A percentile compares a stretch with the other conserved stretches of the same genome.
Evolutionary conservation across 192 early-diverging fungal species (phyloP).

Genomic region (Coemansia sp.): DNA sequence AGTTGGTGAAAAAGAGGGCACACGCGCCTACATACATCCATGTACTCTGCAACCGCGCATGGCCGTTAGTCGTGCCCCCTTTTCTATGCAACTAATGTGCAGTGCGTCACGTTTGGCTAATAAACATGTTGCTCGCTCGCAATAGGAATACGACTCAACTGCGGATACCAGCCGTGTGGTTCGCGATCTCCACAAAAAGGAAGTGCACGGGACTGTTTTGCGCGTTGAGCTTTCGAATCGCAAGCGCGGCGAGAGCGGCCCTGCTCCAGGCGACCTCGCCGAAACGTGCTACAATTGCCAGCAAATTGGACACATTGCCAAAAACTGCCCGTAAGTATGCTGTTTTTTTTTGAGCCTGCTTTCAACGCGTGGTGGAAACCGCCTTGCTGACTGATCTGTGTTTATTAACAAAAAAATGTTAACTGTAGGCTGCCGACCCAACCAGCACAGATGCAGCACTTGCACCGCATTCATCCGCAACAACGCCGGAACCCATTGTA

Average conservation of each 20-base stretch:
- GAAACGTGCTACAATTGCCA: conserved; percentile 36
- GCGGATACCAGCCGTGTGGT: conserved; percentile 14
- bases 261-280: conserved; percentile 25
- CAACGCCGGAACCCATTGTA: background rate
- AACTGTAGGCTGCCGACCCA: conserved; percentile 4
- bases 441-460: conserved; percentile 4
- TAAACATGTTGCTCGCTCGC: background rate
- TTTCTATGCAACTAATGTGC: background rate
- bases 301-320: conserved; percentile 33
- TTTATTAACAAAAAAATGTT: too few relatives aligned
- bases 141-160: conserved; percentile 18
- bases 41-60: background rate
- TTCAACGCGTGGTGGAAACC: background rate
- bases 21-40: background rate
- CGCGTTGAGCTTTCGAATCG: conserved; percentile 39
- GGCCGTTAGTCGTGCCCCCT: background rate
- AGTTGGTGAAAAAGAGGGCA: background rate
- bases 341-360: background rate
- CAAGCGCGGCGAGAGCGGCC: conserved; percentile 19
- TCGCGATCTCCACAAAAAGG: conserved; percentile 13
- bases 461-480: background rate
- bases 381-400: background rate
- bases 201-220: conserved; percentile 13
- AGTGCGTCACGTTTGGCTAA: background rate
- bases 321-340: conserved; percentile 34